These are phyloP conservation scores for Lathyrus oleraceus DNA, from an alignment of 306 rosid species.

Conservation along the genomic window DNA sequence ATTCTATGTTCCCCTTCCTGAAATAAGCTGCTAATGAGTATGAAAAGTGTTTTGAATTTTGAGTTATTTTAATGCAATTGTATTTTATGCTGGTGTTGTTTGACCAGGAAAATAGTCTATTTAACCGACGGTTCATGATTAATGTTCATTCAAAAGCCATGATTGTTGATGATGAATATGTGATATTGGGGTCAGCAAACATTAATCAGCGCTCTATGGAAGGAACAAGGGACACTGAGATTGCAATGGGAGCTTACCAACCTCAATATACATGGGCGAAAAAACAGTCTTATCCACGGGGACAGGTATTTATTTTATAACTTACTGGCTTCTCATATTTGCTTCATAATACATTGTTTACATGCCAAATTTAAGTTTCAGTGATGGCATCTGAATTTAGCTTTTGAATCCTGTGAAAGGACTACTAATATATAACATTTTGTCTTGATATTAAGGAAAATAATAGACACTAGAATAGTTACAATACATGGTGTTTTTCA, in stretches of 20 bases:
- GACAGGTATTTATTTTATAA: too few relatives aligned
- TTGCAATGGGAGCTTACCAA: constrained; percentile 96
- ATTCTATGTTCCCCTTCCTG: constrained; percentile 3
- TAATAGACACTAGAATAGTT: background rate
- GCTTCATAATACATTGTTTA: constrained; percentile 4
- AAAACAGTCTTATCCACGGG: constrained; percentile 57
- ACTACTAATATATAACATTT: background rate
- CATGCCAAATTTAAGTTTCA: background rate
- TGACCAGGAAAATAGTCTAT: constrained; percentile 66
- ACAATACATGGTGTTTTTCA: background rate
- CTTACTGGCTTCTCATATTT: constrained; percentile 24
- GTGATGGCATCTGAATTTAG: constrained; percentile 2
- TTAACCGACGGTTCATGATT: constrained; percentile 52
- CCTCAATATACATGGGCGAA: constrained; percentile 81
- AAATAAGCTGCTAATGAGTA: background rate
- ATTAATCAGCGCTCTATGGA: constrained; percentile 97
- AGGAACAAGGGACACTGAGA: constrained; percentile 96
- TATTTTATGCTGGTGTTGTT: constrained; percentile 36
- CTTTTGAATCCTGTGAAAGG: background rate
- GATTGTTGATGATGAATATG: too few relatives aligned
- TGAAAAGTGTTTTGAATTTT: background rate
- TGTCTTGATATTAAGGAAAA: background rate
- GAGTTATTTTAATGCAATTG: constrained; percentile 3
- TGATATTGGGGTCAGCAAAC: constrained; percentile 92
- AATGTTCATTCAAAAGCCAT: too few relatives aligned